Percentiles rank a stretch among this genome's conserved stretches.
phyloP scores from a whole-genome alignment of 495 filamentous ascomycete species.

The Penicillium maclennaniae region DNA sequence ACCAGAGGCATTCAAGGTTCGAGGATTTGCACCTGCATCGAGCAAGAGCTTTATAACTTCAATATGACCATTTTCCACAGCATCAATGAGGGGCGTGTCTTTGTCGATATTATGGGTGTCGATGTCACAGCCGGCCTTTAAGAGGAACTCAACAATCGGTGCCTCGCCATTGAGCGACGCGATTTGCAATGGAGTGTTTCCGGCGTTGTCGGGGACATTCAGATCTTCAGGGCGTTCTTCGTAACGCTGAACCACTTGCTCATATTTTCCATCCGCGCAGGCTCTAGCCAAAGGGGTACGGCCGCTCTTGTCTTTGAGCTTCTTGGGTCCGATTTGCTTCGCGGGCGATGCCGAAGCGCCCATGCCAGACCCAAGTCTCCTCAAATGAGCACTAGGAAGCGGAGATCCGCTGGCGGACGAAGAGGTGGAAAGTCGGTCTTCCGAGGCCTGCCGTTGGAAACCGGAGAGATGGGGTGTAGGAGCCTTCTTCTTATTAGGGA shows the following conservation, averaged over 20 bases:
- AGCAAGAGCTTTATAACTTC: constrained; percentile 86
- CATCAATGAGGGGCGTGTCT: constrained; percentile 93
- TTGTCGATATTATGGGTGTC: constrained; percentile 78
- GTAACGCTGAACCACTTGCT: constrained; percentile 62
- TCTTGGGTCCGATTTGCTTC: constrained; percentile 67
- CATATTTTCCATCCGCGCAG: constrained; percentile 71
- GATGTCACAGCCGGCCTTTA: constrained; percentile 76
- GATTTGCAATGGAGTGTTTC: constrained; percentile 90
- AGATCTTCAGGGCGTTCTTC: constrained; percentile 79
- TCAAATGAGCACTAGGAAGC: constrained; percentile 62
- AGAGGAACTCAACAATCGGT: constrained; percentile 67
- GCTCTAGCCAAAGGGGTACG: constrained; percentile 81
- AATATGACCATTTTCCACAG: constrained; percentile 88
- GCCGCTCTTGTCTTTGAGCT: constrained; percentile 79
- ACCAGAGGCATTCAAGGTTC: constrained; percentile 79
- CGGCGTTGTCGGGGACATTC: constrained; percentile 86
- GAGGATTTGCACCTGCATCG: constrained; percentile 82
- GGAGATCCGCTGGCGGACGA: constrained; percentile 71
- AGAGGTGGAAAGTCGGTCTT: constrained; percentile 69
- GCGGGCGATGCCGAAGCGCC: constrained; percentile 59
- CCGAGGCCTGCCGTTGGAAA: constrained; percentile 45
- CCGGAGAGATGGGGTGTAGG: constrained; percentile 51
- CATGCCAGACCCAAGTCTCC: constrained; percentile 58
- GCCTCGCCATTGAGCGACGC: constrained; percentile 78
- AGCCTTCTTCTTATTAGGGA: constrained; percentile 37